phyloP scores from a whole-genome alignment of 768 basidiomycete species.

The Leucocoprinus sp. region DNA sequence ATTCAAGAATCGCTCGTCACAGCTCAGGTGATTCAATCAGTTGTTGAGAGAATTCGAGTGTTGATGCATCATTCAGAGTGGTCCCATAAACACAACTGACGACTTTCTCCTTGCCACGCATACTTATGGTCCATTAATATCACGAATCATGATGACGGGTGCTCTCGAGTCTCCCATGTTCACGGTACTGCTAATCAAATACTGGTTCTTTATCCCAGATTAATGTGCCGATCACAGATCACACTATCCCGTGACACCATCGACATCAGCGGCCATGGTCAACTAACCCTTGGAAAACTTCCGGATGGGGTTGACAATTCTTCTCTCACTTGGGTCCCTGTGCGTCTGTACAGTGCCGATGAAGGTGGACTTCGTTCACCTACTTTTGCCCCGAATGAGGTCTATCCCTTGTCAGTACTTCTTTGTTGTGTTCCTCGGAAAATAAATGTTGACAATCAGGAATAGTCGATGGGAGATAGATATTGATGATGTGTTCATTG shows the following conservation, averaged over 20 bases:
- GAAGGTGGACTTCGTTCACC: slow-evolving; percentile 53
- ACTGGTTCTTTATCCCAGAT: neutral
- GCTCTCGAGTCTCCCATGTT: slow-evolving; percentile 42
- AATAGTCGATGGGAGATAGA: slow-evolving; percentile 56
- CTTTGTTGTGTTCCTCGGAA: neutral
- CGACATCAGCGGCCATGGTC: slow-evolving; percentile 48
- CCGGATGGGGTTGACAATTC: slow-evolving; percentile 46
- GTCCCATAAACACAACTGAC: slow-evolving; percentile 24
- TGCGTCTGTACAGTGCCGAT: slow-evolving; percentile 42
- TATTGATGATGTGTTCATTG: slow-evolving; percentile 57
- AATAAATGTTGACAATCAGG: neutral
- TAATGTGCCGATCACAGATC: slow-evolving; percentile 19
- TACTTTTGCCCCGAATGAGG: slow-evolving; percentile 50
- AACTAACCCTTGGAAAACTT: slow-evolving; percentile 55
- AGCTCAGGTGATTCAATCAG: slow-evolving; percentile 13
- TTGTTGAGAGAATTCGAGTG: neutral
- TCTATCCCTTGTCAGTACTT: slow-evolving; percentile 20
- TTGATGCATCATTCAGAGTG: slow-evolving; percentile 13
- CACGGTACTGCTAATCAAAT: slow-evolving; percentile 22
- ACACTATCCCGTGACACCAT: slow-evolving; percentile 54
- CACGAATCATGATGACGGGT: slow-evolving; percentile 36
- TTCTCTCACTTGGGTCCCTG: slow-evolving; percentile 60
- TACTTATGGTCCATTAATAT: slow-evolving; percentile 36
- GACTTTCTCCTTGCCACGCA: slow-evolving; percentile 27
- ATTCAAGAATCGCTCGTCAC: slow-evolving; percentile 27